Percentiles rank a stretch among this genome's conserved stretches.
Evolutionary conservation across 257 asterid genomes (phyloP).

Genomic region (Galeopsis tetrahit): DNA sequence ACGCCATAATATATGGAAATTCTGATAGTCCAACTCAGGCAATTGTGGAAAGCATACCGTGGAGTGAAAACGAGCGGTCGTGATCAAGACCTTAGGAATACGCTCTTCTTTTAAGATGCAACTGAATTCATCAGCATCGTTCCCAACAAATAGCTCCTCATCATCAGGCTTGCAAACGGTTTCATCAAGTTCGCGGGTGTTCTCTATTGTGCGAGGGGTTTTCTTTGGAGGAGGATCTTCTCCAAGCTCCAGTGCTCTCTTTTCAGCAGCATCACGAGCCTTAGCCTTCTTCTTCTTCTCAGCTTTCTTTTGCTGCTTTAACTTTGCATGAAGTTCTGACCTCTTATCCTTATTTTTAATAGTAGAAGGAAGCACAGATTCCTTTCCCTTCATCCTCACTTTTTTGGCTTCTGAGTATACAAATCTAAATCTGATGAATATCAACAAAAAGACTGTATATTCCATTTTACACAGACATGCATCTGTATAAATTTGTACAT

Average conservation of each 20-base stretch:
- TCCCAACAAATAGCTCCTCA: conserved; percentile 87
- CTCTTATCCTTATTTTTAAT: conserved; percentile 87
- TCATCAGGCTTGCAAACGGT: conserved; percentile 93
- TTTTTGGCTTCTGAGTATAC: background rate
- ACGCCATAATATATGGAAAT: background rate
- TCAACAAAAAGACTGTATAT: background rate
- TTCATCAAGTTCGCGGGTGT: conserved; percentile 87
- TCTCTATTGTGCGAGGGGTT: conserved; percentile 84
- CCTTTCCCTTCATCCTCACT: conserved; percentile 39
- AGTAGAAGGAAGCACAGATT: conserved; percentile 64
- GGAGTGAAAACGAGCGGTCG: conserved; percentile 88
- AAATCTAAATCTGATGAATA: background rate
- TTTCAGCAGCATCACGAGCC: conserved; percentile 78
- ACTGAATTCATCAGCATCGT: conserved; percentile 89
- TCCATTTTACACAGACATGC: background rate
- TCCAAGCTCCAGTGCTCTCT: conserved; percentile 85
- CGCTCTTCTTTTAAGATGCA: conserved; percentile 57
- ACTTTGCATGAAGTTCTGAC: conserved; percentile 73
- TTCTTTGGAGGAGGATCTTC: conserved; percentile 81
- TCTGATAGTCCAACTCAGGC: background rate
- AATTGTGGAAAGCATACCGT: conserved; percentile 51
- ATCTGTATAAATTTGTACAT: background rate
- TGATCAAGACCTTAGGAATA: conserved; percentile 75
- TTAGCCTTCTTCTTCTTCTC: conserved; percentile 77
- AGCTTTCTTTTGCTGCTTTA: conserved; percentile 73